A percentile compares a stretch with the other conserved stretches of the same genome.
phyloP scores from a whole-genome alignment of 306 rosid species.

The Gastrolobium villosum region DNA sequence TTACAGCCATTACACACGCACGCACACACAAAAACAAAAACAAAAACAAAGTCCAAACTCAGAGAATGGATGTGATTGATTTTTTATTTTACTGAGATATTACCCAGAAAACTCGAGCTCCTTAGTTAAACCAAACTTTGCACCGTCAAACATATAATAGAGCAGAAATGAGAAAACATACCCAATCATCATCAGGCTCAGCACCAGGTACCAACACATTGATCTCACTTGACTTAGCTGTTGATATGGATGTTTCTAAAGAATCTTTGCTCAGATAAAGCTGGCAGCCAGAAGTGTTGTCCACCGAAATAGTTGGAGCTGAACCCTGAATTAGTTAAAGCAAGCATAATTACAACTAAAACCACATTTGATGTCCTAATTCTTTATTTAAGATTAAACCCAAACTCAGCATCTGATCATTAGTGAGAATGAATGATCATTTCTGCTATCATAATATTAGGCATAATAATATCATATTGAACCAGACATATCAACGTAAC shows the following conservation, averaged over 20 bases:
- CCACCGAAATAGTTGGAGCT: conserved; percentile 94
- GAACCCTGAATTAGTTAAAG: conserved; percentile 67
- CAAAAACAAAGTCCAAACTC: neutral
- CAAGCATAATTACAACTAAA: conserved; percentile 28
- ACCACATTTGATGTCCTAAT: neutral
- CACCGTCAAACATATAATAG: neutral
- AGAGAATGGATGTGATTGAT: neutral
- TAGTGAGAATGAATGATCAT: neutral
- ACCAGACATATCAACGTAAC: neutral
- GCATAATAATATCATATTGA: conserved; percentile 34
- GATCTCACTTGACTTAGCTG: conserved; percentile 98
- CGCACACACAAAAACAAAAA: neutral
- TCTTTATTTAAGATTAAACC: conserved; percentile 15
- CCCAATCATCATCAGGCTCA: conserved; percentile 89
- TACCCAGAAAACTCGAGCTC: conserved; percentile 6
- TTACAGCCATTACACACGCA: neutral
- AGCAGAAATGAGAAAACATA: conserved; percentile 56
- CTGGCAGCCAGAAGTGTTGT: conserved; percentile 92
- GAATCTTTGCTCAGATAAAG: conserved; percentile 91
- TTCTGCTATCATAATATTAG: conserved; percentile 31
- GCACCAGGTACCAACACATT: conserved; percentile 89
- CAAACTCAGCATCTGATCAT: conserved; percentile 15
- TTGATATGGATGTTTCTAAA: conserved; percentile 77
- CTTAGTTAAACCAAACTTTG: conserved; percentile 16
- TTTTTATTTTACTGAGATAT: neutral